Evolutionary conservation across 768 basidiomycete genomes (phyloP).

Genomic region (Imleria badia): DNA sequence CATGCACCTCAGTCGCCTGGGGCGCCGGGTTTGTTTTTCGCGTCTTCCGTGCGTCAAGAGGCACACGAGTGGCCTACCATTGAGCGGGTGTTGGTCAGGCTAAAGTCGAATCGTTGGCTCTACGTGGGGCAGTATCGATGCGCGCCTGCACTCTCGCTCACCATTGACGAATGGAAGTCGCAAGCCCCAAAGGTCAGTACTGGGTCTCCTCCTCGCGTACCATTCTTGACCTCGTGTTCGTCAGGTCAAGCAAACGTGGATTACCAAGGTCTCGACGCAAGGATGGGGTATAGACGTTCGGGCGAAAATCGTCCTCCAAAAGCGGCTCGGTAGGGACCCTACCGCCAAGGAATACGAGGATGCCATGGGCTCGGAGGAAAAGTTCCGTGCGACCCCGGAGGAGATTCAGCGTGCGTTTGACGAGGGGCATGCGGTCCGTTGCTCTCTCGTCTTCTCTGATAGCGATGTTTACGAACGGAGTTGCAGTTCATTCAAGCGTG

Average conservation of each 20-base stretch:
- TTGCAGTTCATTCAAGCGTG: constrained; percentile 16
- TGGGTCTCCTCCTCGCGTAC: neutral
- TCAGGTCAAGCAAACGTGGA: constrained; percentile 23
- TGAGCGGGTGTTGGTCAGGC: constrained; percentile 9
- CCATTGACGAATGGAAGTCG: constrained; percentile 17
- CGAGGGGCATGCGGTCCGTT: constrained; percentile 11
- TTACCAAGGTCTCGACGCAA: constrained; percentile 10
- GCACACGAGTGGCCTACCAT: neutral
- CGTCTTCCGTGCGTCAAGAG: neutral
- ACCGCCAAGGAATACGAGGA: constrained; percentile 3
- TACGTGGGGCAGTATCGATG: constrained; percentile 22
- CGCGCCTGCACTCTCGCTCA: constrained; percentile 6
- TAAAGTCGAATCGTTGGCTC: constrained; percentile 15
- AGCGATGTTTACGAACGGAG: neutral
- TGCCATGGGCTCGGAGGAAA: constrained; percentile 3
- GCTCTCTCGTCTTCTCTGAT: neutral
- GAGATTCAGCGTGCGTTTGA: constrained; percentile 18
- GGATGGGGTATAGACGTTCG: constrained; percentile 12
- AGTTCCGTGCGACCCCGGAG: constrained; percentile 11
- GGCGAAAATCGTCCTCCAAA: constrained; percentile 18
- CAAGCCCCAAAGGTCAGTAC: constrained; percentile 11
- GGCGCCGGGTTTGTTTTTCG: constrained; percentile 17
- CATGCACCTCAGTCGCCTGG: constrained; percentile 19
- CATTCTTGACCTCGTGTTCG: no score
- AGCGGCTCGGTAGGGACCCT: constrained; percentile 13